Base-by-base conservation (phyloP, 1,284 basidiomycete genomes). In the Moesziomyces aphidis region DNA sequence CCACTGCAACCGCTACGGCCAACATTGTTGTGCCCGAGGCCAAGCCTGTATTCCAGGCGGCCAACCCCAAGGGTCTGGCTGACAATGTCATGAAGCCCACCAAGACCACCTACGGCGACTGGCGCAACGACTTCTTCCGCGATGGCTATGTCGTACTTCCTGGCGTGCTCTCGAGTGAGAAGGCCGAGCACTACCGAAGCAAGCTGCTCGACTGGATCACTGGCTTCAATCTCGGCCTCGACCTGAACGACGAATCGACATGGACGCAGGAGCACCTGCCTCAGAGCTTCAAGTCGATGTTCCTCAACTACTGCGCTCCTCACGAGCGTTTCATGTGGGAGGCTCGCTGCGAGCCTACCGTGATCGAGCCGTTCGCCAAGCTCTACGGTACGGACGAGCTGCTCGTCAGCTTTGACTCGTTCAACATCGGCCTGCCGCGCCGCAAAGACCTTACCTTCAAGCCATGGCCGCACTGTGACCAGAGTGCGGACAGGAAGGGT, bases 241-340 rank as follows among this genome's bases (percentile, higher is more conserved):
- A 86, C 56, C 62, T 67, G 11, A 77, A 85, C 39, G 86, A 86
- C 73, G 73, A 77, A 11, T 65, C 72, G 22, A 86, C 86, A 1
- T 85, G 85, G 84, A 73, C 76, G 13, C 58, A 73, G 4, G 78
- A 78, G 19, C 79, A 83, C 47, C 50, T 87, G 53, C 86, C 86
- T 5, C 51, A 65, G 13, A 85, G 84, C 53, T 70, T 64, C 46
- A 58, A 70, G 28, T 55, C 43, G 17, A 59, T 85, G 42, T 81
- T 76, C 69, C 76, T 80, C 64, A 61, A 82, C 46, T 74, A 85
- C 63, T 83, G 73, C 15, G 77, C 78, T 7, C 79, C 76, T 13
- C 85, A 85, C 66, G 85, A 86, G 69, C 81, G 85, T 46, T 85
- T 83, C 50, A 81, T 81, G 4, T 86, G 86, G 86, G 82, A 86